Percentiles rank a stretch among this genome's conserved stretches.
Conservation (phyloP, 2,329 filamentous ascomycete species). For the Pestalotiopsis sp. region DNA sequence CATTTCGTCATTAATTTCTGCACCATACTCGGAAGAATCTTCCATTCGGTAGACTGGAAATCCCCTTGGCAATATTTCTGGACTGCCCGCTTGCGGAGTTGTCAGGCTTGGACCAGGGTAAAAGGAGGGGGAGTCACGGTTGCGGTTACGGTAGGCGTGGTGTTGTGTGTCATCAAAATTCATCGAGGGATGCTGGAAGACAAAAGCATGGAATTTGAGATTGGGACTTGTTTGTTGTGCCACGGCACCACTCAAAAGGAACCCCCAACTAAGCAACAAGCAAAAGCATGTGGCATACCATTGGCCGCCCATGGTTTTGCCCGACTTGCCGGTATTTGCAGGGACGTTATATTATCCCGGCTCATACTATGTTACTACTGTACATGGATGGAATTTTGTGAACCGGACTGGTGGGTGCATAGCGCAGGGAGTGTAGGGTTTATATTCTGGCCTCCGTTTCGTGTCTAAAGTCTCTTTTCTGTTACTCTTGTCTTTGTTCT, state of each 20-base stretch:
- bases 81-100: constrained; percentile 42
- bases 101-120: constrained; percentile 45
- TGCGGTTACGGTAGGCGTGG: constrained; percentile 32
- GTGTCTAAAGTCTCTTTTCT: constrained; percentile 24
- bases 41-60: constrained; percentile 44
- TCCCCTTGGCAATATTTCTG: constrained; percentile 39
- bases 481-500: constrained; percentile 23
- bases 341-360: constrained; percentile 30
- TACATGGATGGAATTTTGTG: constrained; percentile 27
- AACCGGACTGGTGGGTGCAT: constrained; percentile 37
- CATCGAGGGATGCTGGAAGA: constrained; percentile 44
- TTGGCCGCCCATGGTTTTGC: neutral
- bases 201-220: constrained; percentile 33
- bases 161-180: constrained; percentile 29
- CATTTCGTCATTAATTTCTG: constrained; percentile 27
- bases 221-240: constrained; percentile 9
- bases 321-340: neutral
- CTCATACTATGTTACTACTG: constrained; percentile 31
- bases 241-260: neutral
- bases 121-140: constrained; percentile 34
- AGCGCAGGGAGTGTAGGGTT: constrained; percentile 39
- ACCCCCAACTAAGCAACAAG: constrained; percentile 4
- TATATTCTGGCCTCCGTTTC: constrained; percentile 35
- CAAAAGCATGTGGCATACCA: neutral
- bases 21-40: constrained; percentile 42